Evolutionary conservation across 2,329 filamentous ascomycete species (phyloP), one percentile per base, ranked within the genome.

Genomic region (Botrytis galanthina): DNA sequence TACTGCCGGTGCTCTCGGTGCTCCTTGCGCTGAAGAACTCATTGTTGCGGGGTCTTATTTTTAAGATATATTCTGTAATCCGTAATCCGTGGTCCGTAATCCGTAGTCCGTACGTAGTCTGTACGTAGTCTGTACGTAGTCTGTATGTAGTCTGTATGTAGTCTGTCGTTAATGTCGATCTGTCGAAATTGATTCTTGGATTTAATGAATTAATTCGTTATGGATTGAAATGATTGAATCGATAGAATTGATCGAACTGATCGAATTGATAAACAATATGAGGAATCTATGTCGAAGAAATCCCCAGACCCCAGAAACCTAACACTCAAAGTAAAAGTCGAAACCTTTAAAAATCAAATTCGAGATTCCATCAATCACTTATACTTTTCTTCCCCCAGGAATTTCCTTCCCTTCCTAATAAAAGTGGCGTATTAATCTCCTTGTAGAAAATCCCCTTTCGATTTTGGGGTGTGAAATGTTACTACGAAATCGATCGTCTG

Each of bases 11-110:
- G 71, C 75, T n/a, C 62, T 73, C 29, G 77, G 76, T 35, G 74
- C 76, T 42, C 70, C 54, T 39, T 51, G 74, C 35, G 76, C 75
- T 61, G 78, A 73, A 70, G 78, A 72, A 74, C 75, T 77, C 79
- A 80, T 80, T 51, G 18, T 74, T 73, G 70, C 73, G 72, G 72
- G 61, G 48, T 54, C 26, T 12, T n/a, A n/a, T 14, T n/a, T 51
- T 7, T n/a, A 3, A 51, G 26, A 51, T 51, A 26, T 51, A 14
- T 14, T 51, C 48, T 12, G 48, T 54, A 51, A 54, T n/a, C 26
- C 26, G 46, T 48, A 48, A 26, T 48, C 22, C 22, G 26, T 51
- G 14, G 12, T 51, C 3, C 10, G 46, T 51, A n/a, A 22, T 48
- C 4, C 4, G 46, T 26, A 51, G 22, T 48, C 1, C 46, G 46